phyloP scores from a whole-genome alignment of 139 green algal genomes.

The Penium margaritaceum region DNA sequence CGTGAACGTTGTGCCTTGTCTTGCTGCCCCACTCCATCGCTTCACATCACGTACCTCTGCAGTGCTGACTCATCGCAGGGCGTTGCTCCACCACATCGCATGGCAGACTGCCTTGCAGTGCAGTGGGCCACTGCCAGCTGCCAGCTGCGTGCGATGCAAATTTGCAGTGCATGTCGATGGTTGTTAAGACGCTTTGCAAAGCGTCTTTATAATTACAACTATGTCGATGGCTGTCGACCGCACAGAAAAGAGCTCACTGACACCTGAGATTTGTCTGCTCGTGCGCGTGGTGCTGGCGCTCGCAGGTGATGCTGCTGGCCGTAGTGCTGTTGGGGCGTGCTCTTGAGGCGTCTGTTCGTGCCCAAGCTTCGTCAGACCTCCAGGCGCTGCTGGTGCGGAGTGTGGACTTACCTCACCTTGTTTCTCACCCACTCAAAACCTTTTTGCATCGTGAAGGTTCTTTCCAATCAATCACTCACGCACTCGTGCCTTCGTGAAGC shows the following conservation, averaged over 20 bases:
- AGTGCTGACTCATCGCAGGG: background rate
- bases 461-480: background rate
- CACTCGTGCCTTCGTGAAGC: background rate
- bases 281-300: background rate
- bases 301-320: constrained; percentile 78
- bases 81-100: background rate
- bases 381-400: constrained; percentile 17
- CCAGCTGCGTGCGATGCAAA: too few species aligned
- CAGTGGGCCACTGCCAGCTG: too few species aligned
- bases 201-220: too few species aligned
- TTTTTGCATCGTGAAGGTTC: background rate
- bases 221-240: too few species aligned
- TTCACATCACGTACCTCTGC: background rate
- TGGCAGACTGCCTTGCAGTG: background rate
- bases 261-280: background rate
- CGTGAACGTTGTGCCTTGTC: background rate
- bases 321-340: constrained; percentile 81
- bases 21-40: background rate
- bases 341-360: constrained; percentile 63
- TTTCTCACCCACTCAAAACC: background rate
- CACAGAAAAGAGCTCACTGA: background rate
- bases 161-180: too few species aligned
- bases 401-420: background rate
- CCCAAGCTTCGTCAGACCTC: constrained; percentile 34
- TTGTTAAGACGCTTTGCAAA: too few species aligned